Percentiles rank a stretch among this genome's conserved stretches.
phyloP scores from a whole-genome alignment of 1,284 basidiomycete genomes.

The Malassezia equina region DNA sequence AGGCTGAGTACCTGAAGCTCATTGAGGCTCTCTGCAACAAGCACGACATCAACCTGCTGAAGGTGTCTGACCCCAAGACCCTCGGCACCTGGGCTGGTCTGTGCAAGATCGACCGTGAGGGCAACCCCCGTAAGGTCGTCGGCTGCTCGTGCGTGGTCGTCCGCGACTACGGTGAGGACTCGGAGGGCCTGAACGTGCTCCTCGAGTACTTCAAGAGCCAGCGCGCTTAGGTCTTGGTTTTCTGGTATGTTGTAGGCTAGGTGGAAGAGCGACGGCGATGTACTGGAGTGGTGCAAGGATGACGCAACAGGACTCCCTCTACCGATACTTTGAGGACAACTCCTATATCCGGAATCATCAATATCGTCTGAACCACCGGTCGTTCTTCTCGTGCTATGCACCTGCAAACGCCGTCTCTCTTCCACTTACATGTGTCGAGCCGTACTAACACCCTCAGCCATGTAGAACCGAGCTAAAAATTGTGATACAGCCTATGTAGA shows the following conservation, averaged over 20 bases:
- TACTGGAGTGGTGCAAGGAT: conserved; percentile 1
- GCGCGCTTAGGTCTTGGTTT: conserved; percentile 45
- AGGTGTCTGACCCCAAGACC: conserved; percentile 90
- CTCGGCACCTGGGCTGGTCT: conserved; percentile 92
- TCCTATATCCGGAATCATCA: conserved; percentile 2
- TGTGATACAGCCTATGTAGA: neutral
- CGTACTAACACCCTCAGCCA: neutral
- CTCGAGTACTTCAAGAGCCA: conserved; percentile 91
- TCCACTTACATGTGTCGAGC: neutral
- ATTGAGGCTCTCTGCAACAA: conserved; percentile 98
- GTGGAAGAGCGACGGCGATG: neutral
- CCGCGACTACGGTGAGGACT: conserved; percentile 93
- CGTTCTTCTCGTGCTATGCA: neutral
- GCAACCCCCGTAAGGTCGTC: conserved; percentile 85
- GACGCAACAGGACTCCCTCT: conserved; percentile 6
- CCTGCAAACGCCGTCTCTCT: neutral
- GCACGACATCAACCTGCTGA: conserved; percentile 98
- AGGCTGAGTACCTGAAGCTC: conserved; percentile 99
- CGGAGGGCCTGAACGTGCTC: conserved; percentile 89
- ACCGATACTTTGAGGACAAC: neutral
- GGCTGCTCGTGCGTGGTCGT: conserved; percentile 76
- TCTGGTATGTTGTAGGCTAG: neutral
- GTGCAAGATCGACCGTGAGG: conserved; percentile 91
- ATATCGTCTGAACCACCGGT: neutral
- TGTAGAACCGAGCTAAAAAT: neutral